Conservation (phyloP, 2,329 filamentous ascomycete genomes). For the Rutstroemia sp. region DNA sequence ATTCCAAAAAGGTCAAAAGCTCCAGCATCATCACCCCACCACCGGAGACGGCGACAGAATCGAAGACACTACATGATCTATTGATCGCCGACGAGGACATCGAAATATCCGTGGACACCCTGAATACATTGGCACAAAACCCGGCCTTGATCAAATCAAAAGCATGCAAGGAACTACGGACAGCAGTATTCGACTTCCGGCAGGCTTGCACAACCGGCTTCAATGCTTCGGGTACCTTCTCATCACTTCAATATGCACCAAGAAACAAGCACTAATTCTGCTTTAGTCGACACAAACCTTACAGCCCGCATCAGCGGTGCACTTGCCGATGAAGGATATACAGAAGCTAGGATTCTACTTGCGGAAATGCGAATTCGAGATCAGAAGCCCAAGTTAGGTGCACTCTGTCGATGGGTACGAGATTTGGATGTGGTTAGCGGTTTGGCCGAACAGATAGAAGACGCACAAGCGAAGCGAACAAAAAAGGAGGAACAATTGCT, state of each 20-base stretch:
- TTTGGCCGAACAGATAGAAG: slow-evolving; percentile 47
- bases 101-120: slow-evolving; percentile 58
- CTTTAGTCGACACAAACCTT: slow-evolving; percentile 48
- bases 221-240: slow-evolving; percentile 42
- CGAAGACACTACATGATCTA: slow-evolving; percentile 45
- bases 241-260: slow-evolving; percentile 11
- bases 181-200: slow-evolving; percentile 61
- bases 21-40: slow-evolving; percentile 30
- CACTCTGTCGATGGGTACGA: slow-evolving; percentile 64
- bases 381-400: slow-evolving; percentile 59
- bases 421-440: slow-evolving; percentile 64
- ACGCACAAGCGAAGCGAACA: slow-evolving; percentile 32
- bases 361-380: slow-evolving; percentile 63
- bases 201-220: slow-evolving; percentile 61
- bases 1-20: slow-evolving; percentile 35
- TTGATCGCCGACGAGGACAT: slow-evolving; percentile 61
- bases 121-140: slow-evolving; percentile 49
- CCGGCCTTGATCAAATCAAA: slow-evolving; percentile 61
- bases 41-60: slow-evolving; percentile 33
- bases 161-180: slow-evolving; percentile 57
- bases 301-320: slow-evolving; percentile 60
- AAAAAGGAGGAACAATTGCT: slow-evolving; percentile 48
- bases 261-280: slow-evolving; percentile 9
- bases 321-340: slow-evolving; percentile 56
- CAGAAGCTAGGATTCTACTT: slow-evolving; percentile 57